Percentiles rank a stretch among this genome's conserved stretches.
Evolutionary conservation across 805 yeast species (phyloP).

Genomic region (Yarrowia sp.): DNA sequence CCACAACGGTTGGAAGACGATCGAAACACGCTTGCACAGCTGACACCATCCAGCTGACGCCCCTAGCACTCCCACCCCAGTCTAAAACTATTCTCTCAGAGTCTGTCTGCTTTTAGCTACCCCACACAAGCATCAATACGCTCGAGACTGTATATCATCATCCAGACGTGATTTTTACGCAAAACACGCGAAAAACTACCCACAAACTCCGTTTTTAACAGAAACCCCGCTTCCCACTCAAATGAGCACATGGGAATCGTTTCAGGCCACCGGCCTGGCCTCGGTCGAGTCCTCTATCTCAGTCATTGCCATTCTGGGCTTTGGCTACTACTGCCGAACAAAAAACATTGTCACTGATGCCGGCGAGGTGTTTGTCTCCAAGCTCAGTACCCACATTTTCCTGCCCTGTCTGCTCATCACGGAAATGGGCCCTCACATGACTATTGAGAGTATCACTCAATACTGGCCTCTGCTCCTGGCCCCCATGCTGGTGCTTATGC

Average conservation of each 20-base stretch:
- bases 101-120: conserved; percentile 12
- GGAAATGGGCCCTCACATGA: conserved; percentile 43
- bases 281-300: conserved; percentile 42
- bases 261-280: conserved; percentile 33
- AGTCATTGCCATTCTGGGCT: conserved; percentile 41
- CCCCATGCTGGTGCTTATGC: conserved; percentile 36
- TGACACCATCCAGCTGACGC: neutral
- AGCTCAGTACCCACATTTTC: conserved; percentile 42
- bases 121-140: neutral
- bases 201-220: neutral
- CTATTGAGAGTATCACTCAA: conserved; percentile 40
- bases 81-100: conserved; percentile 13
- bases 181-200: too few relatives aligned
- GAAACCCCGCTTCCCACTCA: neutral
- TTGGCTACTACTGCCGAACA: conserved; percentile 40
- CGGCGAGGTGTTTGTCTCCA: conserved; percentile 40
- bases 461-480: conserved; percentile 42
- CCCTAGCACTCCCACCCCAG: neutral
- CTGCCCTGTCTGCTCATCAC: conserved; percentile 42
- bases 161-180: neutral
- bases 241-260: conserved; percentile 30
- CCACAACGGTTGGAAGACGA: neutral
- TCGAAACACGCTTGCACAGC: neutral
- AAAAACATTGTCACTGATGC: conserved; percentile 35
- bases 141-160: neutral